Base-by-base conservation (phyloP, 2,329 filamentous ascomycete genomes). In the Stemphylium vesicarium region DNA sequence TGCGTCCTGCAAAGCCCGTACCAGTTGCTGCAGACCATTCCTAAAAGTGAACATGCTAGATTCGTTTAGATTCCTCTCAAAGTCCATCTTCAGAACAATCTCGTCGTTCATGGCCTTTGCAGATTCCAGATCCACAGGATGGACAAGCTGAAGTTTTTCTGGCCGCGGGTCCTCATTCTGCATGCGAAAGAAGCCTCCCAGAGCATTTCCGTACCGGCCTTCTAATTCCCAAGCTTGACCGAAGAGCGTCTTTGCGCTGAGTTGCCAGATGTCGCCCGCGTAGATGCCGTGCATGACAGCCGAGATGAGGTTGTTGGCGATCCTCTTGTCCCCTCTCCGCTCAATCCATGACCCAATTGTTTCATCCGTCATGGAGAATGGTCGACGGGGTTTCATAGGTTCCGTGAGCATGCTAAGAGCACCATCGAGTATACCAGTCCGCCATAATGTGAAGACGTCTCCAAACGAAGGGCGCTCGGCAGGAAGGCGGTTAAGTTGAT, bases 231-330 rank as follows among this genome's bases (percentile, higher is more conserved):
- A 81, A 0, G 79, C 52, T 22, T 75, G 63, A 9, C 88, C 77
- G 35, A 88, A 71, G 36, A 90, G 79, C 45, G 85, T 86, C 64
- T 85, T 86, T 42, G 85, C 86, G 74, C 92, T 96, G 45, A 98
- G 80, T 70, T 88, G 83, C 72, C 90, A 86, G 42, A 96, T 85
- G 75, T 97, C 90, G 4, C 95, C 95, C 18, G 93, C 95, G 74
- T 96, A 96, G 54, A 98, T 92, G 37, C 95, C 95, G 75, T 98
- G 95, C 48, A 92, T 76, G 2, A 86, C 71, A 1, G 88, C 92
- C 4, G 92, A 96, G 6, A 86, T 76, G 15, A 96, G 49, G 65
- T 96, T 93, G 63, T 95, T 82, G 12, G 86, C 85, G 6, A 90
- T 60, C 31, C 79, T 73, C 18, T 81, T 78, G 38, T 82, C 80